These are phyloP conservation scores for Yarrowia galli DNA, from an alignment of 1,139 yeast species.

Conservation along the genomic window DNA sequence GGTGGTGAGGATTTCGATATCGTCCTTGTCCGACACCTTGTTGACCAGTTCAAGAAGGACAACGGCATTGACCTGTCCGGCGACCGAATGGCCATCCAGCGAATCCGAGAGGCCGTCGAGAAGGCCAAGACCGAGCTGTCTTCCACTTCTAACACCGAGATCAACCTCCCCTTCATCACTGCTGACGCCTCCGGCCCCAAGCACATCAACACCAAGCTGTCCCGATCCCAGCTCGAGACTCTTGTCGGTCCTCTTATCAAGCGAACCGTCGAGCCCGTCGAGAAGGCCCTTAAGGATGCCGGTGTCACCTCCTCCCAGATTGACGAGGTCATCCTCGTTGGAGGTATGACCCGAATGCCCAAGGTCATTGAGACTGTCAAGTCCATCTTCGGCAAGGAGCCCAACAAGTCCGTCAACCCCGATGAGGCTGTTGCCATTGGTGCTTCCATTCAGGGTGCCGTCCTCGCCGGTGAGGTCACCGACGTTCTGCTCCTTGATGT, in stretches of 20 bases:
- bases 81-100: conserved; percentile 99
- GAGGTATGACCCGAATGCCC: conserved; percentile 99
- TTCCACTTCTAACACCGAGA: conserved; percentile 90
- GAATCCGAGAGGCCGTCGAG: conserved; percentile 99
- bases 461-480: conserved; percentile 96
- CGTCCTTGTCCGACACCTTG: conserved; percentile 84
- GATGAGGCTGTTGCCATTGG: conserved; percentile 99
- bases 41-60: conserved; percentile 92
- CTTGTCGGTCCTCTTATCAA: conserved; percentile 90
- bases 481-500: conserved; percentile 95
- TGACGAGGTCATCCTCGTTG: conserved; percentile 95
- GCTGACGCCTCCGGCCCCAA: conserved; percentile 97
- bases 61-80: conserved; percentile 84
- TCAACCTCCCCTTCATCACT: conserved; percentile 96
- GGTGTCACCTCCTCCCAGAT: conserved; percentile 82
- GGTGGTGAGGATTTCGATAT: conserved; percentile 89
- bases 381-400: conserved; percentile 89
- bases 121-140: conserved; percentile 99
- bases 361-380: conserved; percentile 98
- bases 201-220: conserved; percentile 92
- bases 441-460: conserved; percentile 99
- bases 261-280: conserved; percentile 95
- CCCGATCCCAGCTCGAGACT: conserved; percentile 92
- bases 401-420: conserved; percentile 99
- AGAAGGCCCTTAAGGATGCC: conserved; percentile 98